Percentiles rank a stretch among this genome's conserved stretches.
Evolutionary conservation across 176 grass and related monocot genomes (phyloP).

Genomic region (Poa annua): DNA sequence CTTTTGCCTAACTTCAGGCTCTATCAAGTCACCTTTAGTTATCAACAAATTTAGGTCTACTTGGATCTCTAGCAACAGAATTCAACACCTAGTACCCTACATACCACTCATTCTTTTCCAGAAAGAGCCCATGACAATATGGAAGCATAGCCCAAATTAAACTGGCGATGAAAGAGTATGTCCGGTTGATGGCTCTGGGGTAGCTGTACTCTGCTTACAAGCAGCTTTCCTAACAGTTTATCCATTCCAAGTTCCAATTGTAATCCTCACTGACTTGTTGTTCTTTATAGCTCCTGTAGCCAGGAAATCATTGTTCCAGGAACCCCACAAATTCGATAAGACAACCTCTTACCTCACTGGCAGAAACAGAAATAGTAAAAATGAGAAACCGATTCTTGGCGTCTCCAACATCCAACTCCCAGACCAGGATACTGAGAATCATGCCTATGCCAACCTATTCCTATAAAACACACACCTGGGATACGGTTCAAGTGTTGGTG

Average conservation of each 20-base stretch:
- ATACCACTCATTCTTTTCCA: not conserved
- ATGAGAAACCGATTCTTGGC: constrained; percentile 5
- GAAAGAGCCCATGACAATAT: not conserved
- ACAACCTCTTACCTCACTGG: not conserved
- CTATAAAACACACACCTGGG: not conserved
- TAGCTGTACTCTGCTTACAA: not conserved
- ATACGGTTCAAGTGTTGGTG: constrained; percentile 11
- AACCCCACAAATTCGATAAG: not conserved
- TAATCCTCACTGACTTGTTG: not conserved
- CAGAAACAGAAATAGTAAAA: not conserved
- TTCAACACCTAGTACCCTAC: not conserved
- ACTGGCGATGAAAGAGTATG: not conserved
- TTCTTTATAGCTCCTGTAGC: not conserved
- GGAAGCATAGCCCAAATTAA: not conserved
- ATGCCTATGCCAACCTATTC: constrained; percentile 13
- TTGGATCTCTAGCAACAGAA: not conserved
- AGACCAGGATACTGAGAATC: not conserved
- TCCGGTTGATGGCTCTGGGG: not conserved
- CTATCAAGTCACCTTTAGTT: not conserved
- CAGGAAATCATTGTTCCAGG: constrained; percentile 18
- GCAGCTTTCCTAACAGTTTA: not conserved
- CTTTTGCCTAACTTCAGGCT: constrained; percentile 3
- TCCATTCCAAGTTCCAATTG: not conserved
- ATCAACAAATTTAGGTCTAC: not conserved
- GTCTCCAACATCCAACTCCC: not conserved